A percentile compares a stretch with the other conserved stretches of the same genome.
Evolutionary conservation across 2,329 filamentous ascomycete species (phyloP).

Genomic region (Clarireedia paspali): DNA sequence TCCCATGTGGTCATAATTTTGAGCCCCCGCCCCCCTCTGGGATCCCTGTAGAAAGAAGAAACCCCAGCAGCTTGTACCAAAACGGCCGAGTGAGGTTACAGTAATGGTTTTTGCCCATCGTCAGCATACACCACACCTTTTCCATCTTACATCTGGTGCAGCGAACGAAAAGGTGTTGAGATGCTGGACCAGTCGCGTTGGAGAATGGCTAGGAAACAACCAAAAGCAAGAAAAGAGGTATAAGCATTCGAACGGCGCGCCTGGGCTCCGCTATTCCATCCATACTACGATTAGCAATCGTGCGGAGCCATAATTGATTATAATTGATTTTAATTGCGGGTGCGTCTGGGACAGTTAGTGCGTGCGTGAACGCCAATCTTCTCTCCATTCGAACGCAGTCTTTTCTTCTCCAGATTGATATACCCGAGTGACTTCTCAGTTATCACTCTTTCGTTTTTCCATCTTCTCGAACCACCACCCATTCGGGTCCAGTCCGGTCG

Average conservation of each 20-base stretch:
- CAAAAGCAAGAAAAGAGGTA: too few relatives aligned
- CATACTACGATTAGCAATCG: not conserved
- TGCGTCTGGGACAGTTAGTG: not conserved
- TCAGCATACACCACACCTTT: conserved; percentile 1
- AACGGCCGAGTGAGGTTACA: conserved; percentile 7
- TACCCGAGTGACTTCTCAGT: not conserved
- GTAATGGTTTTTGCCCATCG: not conserved
- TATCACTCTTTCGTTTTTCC: not conserved
- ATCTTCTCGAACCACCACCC: too few relatives aligned
- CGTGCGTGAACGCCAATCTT: not conserved
- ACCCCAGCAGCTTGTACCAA: not conserved
- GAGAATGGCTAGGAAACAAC: too few relatives aligned
- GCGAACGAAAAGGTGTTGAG: too few relatives aligned
- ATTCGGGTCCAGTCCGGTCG: too few relatives aligned
- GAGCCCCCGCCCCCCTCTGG: not conserved
- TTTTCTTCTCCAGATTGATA: not conserved
- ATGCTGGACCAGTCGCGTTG: too few relatives aligned
- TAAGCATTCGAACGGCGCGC: too few relatives aligned
- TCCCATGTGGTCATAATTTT: conserved; percentile 4
- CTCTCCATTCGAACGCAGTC: not conserved
- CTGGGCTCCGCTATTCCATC: not conserved
- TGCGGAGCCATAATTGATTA: not conserved
- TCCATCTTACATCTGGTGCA: too few relatives aligned
- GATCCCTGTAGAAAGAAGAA: not conserved
- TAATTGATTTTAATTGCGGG: not conserved